Percentiles rank a stretch among this genome's conserved stretches.
phyloP scores from a whole-genome alignment of 116 monocot species.

The Iris pallida region DNA sequence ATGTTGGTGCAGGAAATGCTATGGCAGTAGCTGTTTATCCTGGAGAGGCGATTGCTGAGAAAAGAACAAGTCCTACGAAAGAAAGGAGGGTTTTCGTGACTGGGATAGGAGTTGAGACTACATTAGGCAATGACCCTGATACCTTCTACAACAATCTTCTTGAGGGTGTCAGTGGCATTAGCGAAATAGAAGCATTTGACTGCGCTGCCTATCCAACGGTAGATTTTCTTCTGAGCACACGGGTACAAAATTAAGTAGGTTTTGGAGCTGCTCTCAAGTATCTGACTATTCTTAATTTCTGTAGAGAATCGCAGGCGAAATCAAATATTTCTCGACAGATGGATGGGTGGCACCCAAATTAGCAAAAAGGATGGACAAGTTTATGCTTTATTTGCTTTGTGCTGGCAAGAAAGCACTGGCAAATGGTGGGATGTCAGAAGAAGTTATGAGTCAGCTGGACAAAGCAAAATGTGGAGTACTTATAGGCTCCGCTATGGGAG shows the following conservation, averaged over 20 bases:
- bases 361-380: constrained; percentile 84
- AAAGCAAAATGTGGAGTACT: constrained; percentile 79
- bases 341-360: constrained; percentile 85
- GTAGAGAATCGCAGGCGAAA: constrained; percentile 89
- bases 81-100: constrained; percentile 80
- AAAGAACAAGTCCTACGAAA: constrained; percentile 40
- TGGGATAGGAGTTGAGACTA: constrained; percentile 81
- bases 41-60: constrained; percentile 37
- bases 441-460: constrained; percentile 57
- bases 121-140: constrained; percentile 73
- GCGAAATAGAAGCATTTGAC: constrained; percentile 76
- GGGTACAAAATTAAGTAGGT: no score
- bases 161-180: constrained; percentile 72
- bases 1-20: constrained; percentile 40
- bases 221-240: constrained; percentile 9
- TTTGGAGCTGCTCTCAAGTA: neutral
- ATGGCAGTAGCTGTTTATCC: constrained; percentile 65
- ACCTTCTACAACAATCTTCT: constrained; percentile 83
- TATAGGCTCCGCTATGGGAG: constrained; percentile 81
- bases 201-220: constrained; percentile 81
- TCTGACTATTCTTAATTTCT: constrained; percentile 6
- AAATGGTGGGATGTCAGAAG: constrained; percentile 71
- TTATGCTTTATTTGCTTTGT: constrained; percentile 82
- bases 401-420: constrained; percentile 86
- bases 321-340: constrained; percentile 77